Base-by-base conservation (phyloP, 805 yeast species). In the Starmerella bombicola region DNA sequence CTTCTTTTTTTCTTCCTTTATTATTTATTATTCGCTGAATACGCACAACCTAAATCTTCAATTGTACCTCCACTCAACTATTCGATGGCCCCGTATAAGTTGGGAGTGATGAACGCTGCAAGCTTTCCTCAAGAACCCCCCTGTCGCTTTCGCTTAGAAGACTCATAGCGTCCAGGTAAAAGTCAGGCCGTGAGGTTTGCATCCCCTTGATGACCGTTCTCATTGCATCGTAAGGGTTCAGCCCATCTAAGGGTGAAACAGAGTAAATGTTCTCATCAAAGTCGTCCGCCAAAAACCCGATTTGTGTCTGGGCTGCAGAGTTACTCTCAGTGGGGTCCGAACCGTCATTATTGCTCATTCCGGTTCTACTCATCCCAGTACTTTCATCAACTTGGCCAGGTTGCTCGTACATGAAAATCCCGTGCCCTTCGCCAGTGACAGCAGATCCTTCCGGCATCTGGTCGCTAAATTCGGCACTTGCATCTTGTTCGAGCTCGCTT, bases 251-350 rank as follows among this genome's bases (percentile, higher is more conserved):
- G 3, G 93, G 78, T 1, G 88, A 79, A 49, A 77, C 79, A 20
- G 80, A 72, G 55, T 80, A 66, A 8, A 95, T 76, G 55, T 80
- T 95, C 55, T 86, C 96, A 34, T 77, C 76, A 33, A 81, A 68
- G 7, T 80, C 91, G 36, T 80, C 91, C 37, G 74, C 76, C 8
- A 74, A 10, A 24, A 39, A 42, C 5, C 47, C 43, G 32, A 41
- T 45, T 6, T 45, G 39, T 3, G 45, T 24, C 4, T 33, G 12
- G 5, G 34, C 24, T 3, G 35, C 30, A 13, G 31, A 15, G 17
- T 31, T 36, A 8, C 28, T 31, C 17, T 33, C 42, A 9, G 26
- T 30, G 1, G 22, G 30, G 5, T 29, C 28, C 10, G 30, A 40
- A 9, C 37, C 37, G 8, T 57, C 60, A 8, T 54, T 55, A 3